Base-by-base conservation (phyloP, 768 basidiomycete genomes). In the Phlebiopsis flavidoalba region DNA sequence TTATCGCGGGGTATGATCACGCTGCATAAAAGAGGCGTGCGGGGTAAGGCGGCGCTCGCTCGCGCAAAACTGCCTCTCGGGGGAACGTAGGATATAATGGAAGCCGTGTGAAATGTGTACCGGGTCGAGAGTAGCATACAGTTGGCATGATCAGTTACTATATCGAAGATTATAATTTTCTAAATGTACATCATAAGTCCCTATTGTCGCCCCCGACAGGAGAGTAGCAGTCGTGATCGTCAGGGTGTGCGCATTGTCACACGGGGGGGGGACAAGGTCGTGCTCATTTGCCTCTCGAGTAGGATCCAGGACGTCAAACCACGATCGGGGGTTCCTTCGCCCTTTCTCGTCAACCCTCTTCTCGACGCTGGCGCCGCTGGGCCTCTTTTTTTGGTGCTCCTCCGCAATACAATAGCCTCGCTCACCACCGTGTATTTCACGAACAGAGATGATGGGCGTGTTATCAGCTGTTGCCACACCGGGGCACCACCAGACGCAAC, bases 291-390 rank as follows among this genome's bases (percentile, higher is more conserved):
- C 59, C 49, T n/a, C 62, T 77, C 65, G 74, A 77, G 70, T 85
- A 88, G n/a, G 79, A 87, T 80, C 87, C 86, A 88, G 36, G 84
- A 80, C 43, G 80, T 83, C 63, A 86, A n/a, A 72, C 85, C 85
- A 85, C 12, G 85, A 82, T 64, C 79, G 82, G 35, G n/a, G 76
- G 75, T 26, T 72, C 72, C 58, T 72, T 75, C 21, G 76, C 73
- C 62, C 78, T 78, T 60, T 76, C 37, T 76, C 80, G 64, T 84
- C 80, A 10, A 74, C 76, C n/a, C 65, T 82, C 73, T 70, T 89
- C 87, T 51, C 79, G 79, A 65, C 83, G 77, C 53, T 84, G 66
- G 49, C 82, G 75, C 63, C 83, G 77, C 35, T 77, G 76, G 26
- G 82, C 73, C 5, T 81, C 87, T 15, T n/a, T n/a, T n/a, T n/a